Evolutionary conservation across 306 rosid genomes (phyloP).

Genomic region (Trichosanthes truncata): DNA sequence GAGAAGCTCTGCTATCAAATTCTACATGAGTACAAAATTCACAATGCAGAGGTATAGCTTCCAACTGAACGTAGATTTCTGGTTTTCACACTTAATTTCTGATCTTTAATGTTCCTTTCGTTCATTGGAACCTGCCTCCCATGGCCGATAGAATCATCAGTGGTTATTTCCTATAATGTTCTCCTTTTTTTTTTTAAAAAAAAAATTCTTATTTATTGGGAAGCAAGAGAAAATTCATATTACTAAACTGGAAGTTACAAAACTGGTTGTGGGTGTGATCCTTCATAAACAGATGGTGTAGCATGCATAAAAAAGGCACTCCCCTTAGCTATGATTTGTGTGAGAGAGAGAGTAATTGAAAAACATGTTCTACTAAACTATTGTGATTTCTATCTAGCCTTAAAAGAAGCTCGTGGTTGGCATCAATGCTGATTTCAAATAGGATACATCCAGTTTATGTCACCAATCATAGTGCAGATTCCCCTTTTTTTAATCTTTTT

Average conservation of each 20-base stretch:
- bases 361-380: not conserved
- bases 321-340: not conserved
- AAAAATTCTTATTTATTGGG: not conserved
- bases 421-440: not conserved
- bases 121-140: not conserved
- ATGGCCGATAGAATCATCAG: not conserved
- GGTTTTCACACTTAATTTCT: not conserved
- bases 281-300: not conserved
- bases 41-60: conserved; percentile 87
- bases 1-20: conserved; percentile 99
- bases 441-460: not conserved
- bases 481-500: not conserved
- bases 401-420: not conserved
- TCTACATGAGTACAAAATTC: conserved; percentile 97
- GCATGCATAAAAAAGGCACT: not conserved
- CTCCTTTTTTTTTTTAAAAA: not conserved
- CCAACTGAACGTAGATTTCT: not conserved
- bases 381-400: not conserved
- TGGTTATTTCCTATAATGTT: not conserved
- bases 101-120: not conserved
- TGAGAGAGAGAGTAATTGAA: not conserved
- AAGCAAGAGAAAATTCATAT: not conserved
- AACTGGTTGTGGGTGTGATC: not conserved
- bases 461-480: not conserved
- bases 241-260: not conserved